These are phyloP conservation scores for Macrolepiota fuliginosa DNA, from an alignment of 768 basidiomycete genomes.

Conservation along the genomic window DNA sequence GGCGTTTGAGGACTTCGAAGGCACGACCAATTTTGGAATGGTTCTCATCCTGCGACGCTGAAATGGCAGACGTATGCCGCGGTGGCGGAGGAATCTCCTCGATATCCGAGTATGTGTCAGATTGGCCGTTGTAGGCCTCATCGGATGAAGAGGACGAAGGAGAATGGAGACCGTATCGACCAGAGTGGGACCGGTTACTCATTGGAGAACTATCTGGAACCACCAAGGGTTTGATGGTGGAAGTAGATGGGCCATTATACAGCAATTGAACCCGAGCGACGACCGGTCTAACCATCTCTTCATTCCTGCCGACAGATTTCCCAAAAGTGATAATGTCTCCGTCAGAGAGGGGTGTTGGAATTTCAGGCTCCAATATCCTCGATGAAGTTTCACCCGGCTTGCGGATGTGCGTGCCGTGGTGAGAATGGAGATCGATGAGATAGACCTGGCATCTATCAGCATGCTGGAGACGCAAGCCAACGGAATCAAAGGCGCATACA, in stretches of 20 bases:
- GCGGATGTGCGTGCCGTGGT: slow-evolving; percentile 73
- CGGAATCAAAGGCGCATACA: slow-evolving; percentile 38
- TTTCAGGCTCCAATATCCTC: slow-evolving; percentile 50
- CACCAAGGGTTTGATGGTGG: slow-evolving; percentile 27
- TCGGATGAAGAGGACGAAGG: slow-evolving; percentile 46
- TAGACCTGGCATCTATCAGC: slow-evolving; percentile 49
- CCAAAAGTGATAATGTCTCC: slow-evolving; percentile 78
- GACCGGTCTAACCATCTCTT: slow-evolving; percentile 60
- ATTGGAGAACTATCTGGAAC: slow-evolving; percentile 24
- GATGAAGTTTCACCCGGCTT: slow-evolving; percentile 48
- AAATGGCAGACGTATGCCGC: slow-evolving; percentile 17
- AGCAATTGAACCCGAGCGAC: slow-evolving; percentile 59
- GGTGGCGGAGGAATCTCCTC: slow-evolving; percentile 48
- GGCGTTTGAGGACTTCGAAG: slow-evolving; percentile 28
- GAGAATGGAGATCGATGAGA: slow-evolving; percentile 67
- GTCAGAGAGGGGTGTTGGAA: slow-evolving; percentile 54
- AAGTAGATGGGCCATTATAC: slow-evolving; percentile 23
- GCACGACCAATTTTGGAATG: slow-evolving; percentile 22
- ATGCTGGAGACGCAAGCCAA: slow-evolving; percentile 16
- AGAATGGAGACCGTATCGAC: slow-evolving; percentile 60
- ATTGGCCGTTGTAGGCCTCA: slow-evolving; percentile 29
- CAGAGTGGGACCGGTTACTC: slow-evolving; percentile 37
- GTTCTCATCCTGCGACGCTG: slow-evolving; percentile 19
- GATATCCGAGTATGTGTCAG: slow-evolving; percentile 47
- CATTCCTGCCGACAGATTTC: slow-evolving; percentile 66